Conservation (phyloP, 352 stramenopile genomes). For the Globisporangium viniferum region DNA sequence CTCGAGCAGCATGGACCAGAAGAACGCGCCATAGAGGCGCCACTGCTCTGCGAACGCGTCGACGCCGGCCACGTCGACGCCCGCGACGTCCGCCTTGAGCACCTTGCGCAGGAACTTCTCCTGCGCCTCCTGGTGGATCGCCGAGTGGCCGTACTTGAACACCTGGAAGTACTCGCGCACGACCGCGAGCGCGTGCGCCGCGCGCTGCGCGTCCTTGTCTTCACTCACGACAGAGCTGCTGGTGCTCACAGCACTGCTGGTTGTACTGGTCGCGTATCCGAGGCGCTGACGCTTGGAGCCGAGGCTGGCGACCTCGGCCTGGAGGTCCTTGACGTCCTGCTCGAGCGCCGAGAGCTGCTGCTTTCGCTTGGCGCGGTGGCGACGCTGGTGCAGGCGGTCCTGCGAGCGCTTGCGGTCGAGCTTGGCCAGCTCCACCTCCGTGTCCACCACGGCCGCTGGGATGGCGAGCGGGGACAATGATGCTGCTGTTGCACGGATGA, state of each 20-base stretch:
- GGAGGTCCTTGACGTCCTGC: slow-evolving; percentile 17
- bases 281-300: slow-evolving; percentile 14
- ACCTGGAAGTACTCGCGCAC: slow-evolving; percentile 17
- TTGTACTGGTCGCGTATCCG: not conserved
- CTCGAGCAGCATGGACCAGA: slow-evolving; percentile 18
- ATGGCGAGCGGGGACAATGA: not conserved
- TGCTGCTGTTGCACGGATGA: not conserved
- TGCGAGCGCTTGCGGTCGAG: slow-evolving; percentile 18
- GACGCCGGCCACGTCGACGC: slow-evolving; percentile 10
- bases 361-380: slow-evolving; percentile 17
- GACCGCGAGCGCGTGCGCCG: slow-evolving; percentile 6
- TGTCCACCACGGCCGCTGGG: not conserved
- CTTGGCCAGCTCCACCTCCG: slow-evolving; percentile 7
- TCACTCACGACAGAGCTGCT: not conserved
- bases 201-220: not conserved
- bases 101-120: slow-evolving; percentile 12
- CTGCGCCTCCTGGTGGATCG: slow-evolving; percentile 12
- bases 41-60: slow-evolving; percentile 14
- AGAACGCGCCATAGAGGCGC: slow-evolving; percentile 16
- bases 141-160: slow-evolving; percentile 19
- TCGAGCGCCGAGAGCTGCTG: slow-evolving; percentile 16
- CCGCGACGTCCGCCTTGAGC: slow-evolving; percentile 1
- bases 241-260: not conserved
- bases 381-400: slow-evolving; percentile 16
- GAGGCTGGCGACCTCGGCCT: slow-evolving; percentile 6